A percentile compares a stretch with the other conserved stretches of the same genome.
These are phyloP conservation scores for Porcisia deanei DNA, from an alignment of 208 protist genomes.

Conservation along the genomic window DNA sequence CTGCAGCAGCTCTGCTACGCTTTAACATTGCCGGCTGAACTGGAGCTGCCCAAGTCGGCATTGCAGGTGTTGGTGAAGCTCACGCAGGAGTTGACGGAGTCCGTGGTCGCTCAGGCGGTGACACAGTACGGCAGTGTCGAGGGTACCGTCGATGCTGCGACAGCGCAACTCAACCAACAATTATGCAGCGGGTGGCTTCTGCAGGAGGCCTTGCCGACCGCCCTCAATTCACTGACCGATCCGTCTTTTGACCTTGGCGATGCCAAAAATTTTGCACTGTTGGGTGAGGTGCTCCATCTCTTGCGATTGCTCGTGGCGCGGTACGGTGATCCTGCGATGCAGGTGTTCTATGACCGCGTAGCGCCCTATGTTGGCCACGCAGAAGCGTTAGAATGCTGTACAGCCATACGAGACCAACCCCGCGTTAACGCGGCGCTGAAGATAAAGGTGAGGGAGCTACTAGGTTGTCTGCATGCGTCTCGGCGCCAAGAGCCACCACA, in stretches of 20 bases:
- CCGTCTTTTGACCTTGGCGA: constrained; percentile 67
- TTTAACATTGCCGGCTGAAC: constrained; percentile 46
- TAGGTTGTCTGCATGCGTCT: constrained; percentile 28
- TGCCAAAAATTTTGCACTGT: constrained; percentile 65
- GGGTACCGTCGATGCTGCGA: constrained; percentile 3
- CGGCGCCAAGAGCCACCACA: not conserved
- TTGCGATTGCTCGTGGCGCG: constrained; percentile 30
- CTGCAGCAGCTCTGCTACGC: constrained; percentile 48
- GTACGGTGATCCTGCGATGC: constrained; percentile 42
- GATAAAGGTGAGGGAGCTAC: constrained; percentile 50
- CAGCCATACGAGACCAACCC: constrained; percentile 46
- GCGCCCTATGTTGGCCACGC: constrained; percentile 36
- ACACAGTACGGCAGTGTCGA: not conserved
- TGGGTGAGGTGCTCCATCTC: constrained; percentile 57
- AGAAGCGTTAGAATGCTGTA: constrained; percentile 51
- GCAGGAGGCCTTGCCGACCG: constrained; percentile 27
- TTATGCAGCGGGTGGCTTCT: constrained; percentile 21
- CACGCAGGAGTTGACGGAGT: constrained; percentile 32
- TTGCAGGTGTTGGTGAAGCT: constrained; percentile 60
- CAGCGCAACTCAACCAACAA: constrained; percentile 11
- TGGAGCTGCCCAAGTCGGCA: constrained; percentile 69
- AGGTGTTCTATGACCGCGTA: constrained; percentile 54
- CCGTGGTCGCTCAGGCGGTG: constrained; percentile 8
- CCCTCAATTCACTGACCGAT: constrained; percentile 12
- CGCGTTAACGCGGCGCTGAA: constrained; percentile 61